A percentile compares a stretch with the other conserved stretches of the same genome.
Conservation (phyloP, 192 early-diverging fungal species). For the Rhizoclosmatium sp. region DNA sequence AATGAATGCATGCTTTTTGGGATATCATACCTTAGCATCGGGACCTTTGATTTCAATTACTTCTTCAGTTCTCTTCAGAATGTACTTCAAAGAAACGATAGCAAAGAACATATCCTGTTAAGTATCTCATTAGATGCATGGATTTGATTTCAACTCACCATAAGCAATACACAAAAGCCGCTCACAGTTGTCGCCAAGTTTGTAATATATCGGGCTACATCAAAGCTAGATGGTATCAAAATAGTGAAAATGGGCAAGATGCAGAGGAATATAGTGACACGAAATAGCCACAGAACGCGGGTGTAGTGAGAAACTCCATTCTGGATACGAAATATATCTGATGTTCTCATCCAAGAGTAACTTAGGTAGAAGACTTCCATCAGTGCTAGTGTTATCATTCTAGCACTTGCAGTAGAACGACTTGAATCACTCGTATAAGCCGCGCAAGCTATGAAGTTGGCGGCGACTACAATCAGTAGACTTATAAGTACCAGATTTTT, state of each 20-base stretch:
- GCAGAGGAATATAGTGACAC: not conserved
- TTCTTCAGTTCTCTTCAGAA: not conserved
- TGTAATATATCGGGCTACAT: not conserved
- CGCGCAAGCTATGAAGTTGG: not conserved
- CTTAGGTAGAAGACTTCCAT: not conserved
- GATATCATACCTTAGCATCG: not conserved
- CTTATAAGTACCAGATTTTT: not conserved
- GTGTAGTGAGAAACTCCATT: not conserved
- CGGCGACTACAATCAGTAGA: not conserved
- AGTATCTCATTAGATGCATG: not conserved
- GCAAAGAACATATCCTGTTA: not conserved
- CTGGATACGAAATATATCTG: not conserved
- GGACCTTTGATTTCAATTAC: not conserved
- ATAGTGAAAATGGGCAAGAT: not conserved
- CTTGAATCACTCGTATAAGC: not conserved
- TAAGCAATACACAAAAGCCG: not conserved
- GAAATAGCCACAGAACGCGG: not conserved
- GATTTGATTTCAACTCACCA: not conserved
- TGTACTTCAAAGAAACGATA: not conserved
- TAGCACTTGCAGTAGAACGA: not conserved
- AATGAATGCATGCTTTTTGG: too few relatives aligned
- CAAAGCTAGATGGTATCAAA: not conserved
- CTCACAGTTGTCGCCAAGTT: not conserved
- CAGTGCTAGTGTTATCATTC: not conserved
- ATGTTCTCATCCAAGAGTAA: not conserved